Conservation (phyloP, 2,329 filamentous ascomycete species). For the Anthostomella pinea region DNA sequence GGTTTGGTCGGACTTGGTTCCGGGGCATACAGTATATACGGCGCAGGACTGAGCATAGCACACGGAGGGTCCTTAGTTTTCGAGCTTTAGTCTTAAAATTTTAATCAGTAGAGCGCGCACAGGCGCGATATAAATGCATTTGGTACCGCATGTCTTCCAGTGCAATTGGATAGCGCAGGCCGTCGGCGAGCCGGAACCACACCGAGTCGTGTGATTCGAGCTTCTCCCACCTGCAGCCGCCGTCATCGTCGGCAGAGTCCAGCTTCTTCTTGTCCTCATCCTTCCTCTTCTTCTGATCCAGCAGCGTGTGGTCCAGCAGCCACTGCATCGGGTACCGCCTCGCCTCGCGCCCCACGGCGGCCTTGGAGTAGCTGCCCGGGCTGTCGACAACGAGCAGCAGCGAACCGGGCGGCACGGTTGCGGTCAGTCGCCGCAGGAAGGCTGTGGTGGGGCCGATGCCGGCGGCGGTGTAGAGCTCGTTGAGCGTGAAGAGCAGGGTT, state of each 20-base stretch:
- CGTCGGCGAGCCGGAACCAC: constrained; percentile 76
- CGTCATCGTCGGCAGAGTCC: no score
- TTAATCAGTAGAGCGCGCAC: not conserved
- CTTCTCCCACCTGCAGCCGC: constrained; percentile 64
- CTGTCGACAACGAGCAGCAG: constrained; percentile 86
- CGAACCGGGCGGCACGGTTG: constrained; percentile 54
- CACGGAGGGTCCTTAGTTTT: no score
- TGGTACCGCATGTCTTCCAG: constrained; percentile 96
- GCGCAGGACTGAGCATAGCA: no score
- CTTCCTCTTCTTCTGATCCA: constrained; percentile 41
- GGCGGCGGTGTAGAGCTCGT: constrained; percentile 84
- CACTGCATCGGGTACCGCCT: constrained; percentile 89
- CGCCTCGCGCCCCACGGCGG: constrained; percentile 61
- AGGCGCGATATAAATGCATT: constrained; percentile 70
- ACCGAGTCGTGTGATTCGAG: constrained; percentile 71
- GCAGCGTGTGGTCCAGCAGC: constrained; percentile 79
- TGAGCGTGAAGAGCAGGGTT: constrained; percentile 90
- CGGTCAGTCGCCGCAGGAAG: constrained; percentile 69
- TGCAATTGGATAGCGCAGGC: constrained; percentile 74
- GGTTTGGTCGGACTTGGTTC: no score
- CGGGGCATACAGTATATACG: no score
- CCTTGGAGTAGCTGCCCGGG: constrained; percentile 87
- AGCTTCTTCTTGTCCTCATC: constrained; percentile 12
- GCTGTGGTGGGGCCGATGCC: constrained; percentile 70
- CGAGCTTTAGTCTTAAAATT: no score